Base-by-base conservation (phyloP, 345 rosid species). In the Citrus maxima region DNA sequence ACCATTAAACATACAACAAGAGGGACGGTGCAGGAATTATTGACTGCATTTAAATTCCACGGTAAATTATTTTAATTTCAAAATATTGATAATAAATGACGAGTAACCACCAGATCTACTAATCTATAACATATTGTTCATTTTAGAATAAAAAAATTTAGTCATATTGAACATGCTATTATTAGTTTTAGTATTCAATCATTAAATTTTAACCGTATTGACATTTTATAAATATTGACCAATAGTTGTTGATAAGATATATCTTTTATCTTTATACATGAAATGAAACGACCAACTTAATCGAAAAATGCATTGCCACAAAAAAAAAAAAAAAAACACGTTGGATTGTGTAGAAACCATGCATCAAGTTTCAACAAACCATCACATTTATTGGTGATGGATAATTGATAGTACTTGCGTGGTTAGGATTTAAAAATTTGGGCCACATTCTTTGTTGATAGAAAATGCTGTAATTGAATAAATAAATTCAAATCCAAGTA, bases 21-120 rank as follows among this genome's bases (percentile, higher is more conserved):
- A 54, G 54, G 37, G 64, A 8, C 6, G 79, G 72, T 76, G 79
- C 27, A 51, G 64, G 54, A 32, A 4, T 66, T 22, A 74, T 62
- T 24, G 14, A 35, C 1, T 24, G 76, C 19, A 28, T 73, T 73
- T 37, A 73, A 73, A n/a, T 58, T 35, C 58, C 13, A 12, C 3
- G 46, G 10, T 35, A 21, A 10, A 73, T 56, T 28, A 72, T 10
- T 68, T 73, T 59, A 25, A 51, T 49, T n/a, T 35, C 32, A 10
- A 37, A 42, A 42, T 40, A 25, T 61, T 60, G 24, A 5, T 60
- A 38, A 38, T 40, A 4, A 60, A 73, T 40, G 76, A n/a, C 28
- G 59, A 46, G 21, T 35, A 14, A 24, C 51, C 18, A 46, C 18
- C 51, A 1, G 13, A 46, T 13, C 18, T 12, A 46, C 13, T 46